A percentile compares a stretch with the other conserved stretches of the same genome.
These are phyloP conservation scores for Talaromyces sp. DNA, from an alignment of 2,329 filamentous ascomycete species.

Conservation along the genomic window DNA sequence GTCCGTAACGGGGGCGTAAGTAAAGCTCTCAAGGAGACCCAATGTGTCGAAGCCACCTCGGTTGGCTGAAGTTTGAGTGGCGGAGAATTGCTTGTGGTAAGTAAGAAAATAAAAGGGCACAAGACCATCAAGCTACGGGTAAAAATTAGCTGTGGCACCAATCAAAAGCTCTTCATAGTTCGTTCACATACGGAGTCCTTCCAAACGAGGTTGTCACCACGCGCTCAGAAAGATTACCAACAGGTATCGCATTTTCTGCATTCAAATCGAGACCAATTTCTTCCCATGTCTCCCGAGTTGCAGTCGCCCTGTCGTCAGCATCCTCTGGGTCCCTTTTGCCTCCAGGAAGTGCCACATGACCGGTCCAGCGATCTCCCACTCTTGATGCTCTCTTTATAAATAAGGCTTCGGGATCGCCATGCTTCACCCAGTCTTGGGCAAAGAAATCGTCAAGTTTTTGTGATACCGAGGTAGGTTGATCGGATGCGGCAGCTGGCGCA, in stretches of 20 bases:
- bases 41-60: slow-evolving; percentile 65
- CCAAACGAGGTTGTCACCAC: slow-evolving; percentile 65
- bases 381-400: slow-evolving; percentile 67
- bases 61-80: slow-evolving; percentile 60
- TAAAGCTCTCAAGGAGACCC: slow-evolving; percentile 61
- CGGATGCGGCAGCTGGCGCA: slow-evolving; percentile 8
- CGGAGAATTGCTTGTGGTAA: slow-evolving; percentile 54
- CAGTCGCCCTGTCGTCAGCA: slow-evolving; percentile 57
- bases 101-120: slow-evolving; percentile 63
- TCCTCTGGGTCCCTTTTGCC: slow-evolving; percentile 64
- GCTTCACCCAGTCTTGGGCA: slow-evolving; percentile 58
- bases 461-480: slow-evolving; percentile 22
- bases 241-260: slow-evolving; percentile 40
- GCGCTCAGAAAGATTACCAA: slow-evolving; percentile 62
- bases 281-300: slow-evolving; percentile 61
- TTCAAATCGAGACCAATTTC: slow-evolving; percentile 62
- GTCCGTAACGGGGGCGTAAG: slow-evolving; percentile 58
- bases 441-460: slow-evolving; percentile 56
- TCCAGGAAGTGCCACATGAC: slow-evolving; percentile 64
- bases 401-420: slow-evolving; percentile 63
- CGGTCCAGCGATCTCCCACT: slow-evolving; percentile 64
- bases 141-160: not conserved
- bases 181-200: slow-evolving; percentile 51
- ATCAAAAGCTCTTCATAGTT: slow-evolving; percentile 1
- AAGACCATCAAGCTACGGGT: slow-evolving; percentile 59